phyloP scores from a whole-genome alignment of 768 basidiomycete species.

The Strobilomyces confusus region DNA sequence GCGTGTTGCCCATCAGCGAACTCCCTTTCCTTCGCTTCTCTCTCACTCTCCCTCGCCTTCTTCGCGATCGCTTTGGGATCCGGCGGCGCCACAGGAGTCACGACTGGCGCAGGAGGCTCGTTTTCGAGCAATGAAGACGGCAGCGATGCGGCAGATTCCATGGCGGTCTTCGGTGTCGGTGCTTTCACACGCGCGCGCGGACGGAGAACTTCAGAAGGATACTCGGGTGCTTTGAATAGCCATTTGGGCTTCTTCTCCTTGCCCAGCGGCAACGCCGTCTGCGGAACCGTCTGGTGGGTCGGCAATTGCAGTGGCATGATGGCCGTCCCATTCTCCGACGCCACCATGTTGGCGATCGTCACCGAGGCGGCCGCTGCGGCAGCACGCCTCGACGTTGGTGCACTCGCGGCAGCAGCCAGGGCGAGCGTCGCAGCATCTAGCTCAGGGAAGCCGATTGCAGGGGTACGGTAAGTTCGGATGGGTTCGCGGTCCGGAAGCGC shows the following conservation, averaged over 20 bases:
- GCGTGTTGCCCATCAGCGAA: slow-evolving; percentile 80
- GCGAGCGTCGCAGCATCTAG: slow-evolving; percentile 69
- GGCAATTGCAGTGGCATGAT: slow-evolving; percentile 41
- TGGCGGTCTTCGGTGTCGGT: slow-evolving; percentile 66
- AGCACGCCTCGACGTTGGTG: slow-evolving; percentile 72
- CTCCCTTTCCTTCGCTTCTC: slow-evolving; percentile 81
- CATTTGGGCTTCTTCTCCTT: slow-evolving; percentile 72
- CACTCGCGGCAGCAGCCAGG: slow-evolving; percentile 56
- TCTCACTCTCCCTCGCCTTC: slow-evolving; percentile 67
- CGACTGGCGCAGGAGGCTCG: slow-evolving; percentile 46
- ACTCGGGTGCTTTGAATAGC: slow-evolving; percentile 67
- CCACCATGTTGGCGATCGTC: slow-evolving; percentile 90
- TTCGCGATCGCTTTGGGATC: slow-evolving; percentile 55
- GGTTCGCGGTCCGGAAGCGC: slow-evolving; percentile 91
- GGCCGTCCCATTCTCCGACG: slow-evolving; percentile 79
- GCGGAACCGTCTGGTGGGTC: slow-evolving; percentile 36
- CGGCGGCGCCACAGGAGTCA: slow-evolving; percentile 32
- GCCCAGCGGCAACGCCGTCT: slow-evolving; percentile 35
- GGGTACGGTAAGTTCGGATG: slow-evolving; percentile 85
- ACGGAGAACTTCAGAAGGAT: slow-evolving; percentile 49
- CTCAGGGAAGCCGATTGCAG: slow-evolving; percentile 81
- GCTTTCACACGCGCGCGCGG: slow-evolving; percentile 57
- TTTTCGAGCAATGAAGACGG: slow-evolving; percentile 55
- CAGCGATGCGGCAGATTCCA: slow-evolving; percentile 51
- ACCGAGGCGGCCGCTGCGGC: slow-evolving; percentile 81